Evolutionary conservation across 2,329 filamentous ascomycete species (phyloP), one percentile per base, ranked within the genome.

Genomic region (Zarea fungicola): DNA sequence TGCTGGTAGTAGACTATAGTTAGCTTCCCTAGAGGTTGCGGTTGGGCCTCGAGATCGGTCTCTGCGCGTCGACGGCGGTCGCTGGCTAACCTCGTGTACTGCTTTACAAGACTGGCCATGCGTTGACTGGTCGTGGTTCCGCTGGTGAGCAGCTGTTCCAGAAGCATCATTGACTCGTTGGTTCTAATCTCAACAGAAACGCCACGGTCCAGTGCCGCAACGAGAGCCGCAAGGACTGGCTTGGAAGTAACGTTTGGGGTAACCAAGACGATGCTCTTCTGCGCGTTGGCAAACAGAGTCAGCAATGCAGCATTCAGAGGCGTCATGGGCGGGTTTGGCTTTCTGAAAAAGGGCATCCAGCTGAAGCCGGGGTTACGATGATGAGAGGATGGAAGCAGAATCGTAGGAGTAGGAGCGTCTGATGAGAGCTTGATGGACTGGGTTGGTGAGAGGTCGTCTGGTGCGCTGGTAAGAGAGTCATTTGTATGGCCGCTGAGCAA

Each of bases 81-180:
- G 9, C 56, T 42, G 31, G 57, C 45, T 28, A 65, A 48, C 26
- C 58, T 56, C 29, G 70, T 62, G 57, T 87, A 83, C 21, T 71
- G 69, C 37, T 73, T 74, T 3, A 84, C 71, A 8, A 92, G 70
- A 39, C 69, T 74, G 23, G 68, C 71, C 5, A 93, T 60, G 52
- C 84, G 87, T 53, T 78, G 71, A 1, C 79, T 73, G 0, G 88
- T 92, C 0, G 84, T 88, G 0, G 84, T 90, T 0, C 85, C 85
- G 0, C 87, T 83, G 0, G 88, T 93, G 21, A 89, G 71, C n/a
- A 93, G 70, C 62, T 95, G 89, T 66, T 95, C 89, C 25, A 88
- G 66, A 14, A 87, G 61, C 87, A 90, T 91, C 73, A 91, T 82
- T 13, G 72, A 71, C 51, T 76, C 75, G 55, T 81, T 84, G 0